These are phyloP conservation scores for Rhinocladiella similis DNA, from an alignment of 2,329 filamentous ascomycete genomes.

Conservation along the genomic window DNA sequence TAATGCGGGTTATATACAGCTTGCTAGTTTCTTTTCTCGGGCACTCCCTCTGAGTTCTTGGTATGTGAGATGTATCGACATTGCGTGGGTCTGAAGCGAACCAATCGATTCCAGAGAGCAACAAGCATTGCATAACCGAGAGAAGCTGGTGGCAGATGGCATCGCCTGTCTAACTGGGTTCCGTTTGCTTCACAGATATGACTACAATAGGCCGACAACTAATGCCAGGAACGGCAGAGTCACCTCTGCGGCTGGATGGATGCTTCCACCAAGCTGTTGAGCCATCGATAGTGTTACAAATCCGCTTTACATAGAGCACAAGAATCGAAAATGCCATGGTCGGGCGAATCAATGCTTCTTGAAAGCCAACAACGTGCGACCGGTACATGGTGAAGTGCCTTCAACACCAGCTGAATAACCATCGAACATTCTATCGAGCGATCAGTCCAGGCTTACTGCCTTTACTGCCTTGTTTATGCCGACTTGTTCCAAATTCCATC, in stretches of 20 bases:
- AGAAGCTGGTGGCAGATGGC: too few species aligned
- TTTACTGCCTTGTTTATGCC: slow-evolving; percentile 71
- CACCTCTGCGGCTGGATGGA: slow-evolving; percentile 57
- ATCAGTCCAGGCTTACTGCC: slow-evolving; percentile 63
- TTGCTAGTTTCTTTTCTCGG: too few species aligned
- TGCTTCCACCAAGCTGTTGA: slow-evolving; percentile 47
- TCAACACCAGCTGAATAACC: slow-evolving; percentile 67
- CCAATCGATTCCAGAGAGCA: too few species aligned
- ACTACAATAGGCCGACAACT: slow-evolving; percentile 71
- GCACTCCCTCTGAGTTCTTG: too few species aligned
- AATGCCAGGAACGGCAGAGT: slow-evolving; percentile 63
- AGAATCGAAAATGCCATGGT: slow-evolving; percentile 72
- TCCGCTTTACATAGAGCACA: slow-evolving; percentile 46
- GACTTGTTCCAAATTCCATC: slow-evolving; percentile 82
- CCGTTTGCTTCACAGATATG: too few species aligned
- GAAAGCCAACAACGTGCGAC: slow-evolving; percentile 25
- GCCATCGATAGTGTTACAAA: slow-evolving; percentile 59
- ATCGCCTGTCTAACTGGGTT: too few species aligned
- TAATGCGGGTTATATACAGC: too few species aligned
- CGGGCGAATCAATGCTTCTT: slow-evolving; percentile 63
- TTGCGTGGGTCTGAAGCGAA: too few species aligned
- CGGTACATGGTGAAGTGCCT: slow-evolving; percentile 47
- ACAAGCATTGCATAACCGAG: too few species aligned
- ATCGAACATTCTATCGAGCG: slow-evolving; percentile 63
- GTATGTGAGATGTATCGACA: too few species aligned